Conservation (phyloP, 2,329 filamentous ascomycete species). For the Colletotrichum melonis region DNA sequence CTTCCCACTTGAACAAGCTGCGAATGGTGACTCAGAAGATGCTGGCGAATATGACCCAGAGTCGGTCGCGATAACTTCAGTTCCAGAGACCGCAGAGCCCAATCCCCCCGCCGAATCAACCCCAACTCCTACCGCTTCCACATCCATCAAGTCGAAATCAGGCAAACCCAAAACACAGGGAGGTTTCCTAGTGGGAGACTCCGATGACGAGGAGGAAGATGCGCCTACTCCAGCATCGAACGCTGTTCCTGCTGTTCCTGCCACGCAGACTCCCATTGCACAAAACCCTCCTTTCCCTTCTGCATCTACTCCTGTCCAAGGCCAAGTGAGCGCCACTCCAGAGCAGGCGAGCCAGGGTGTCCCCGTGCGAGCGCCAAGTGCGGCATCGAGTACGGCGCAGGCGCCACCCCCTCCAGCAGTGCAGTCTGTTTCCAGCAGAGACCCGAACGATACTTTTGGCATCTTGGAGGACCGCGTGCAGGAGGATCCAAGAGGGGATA, state of each 20-base stretch:
- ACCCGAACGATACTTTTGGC: slow-evolving; percentile 78
- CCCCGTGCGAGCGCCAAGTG: slow-evolving; percentile 25
- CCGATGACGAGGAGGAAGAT: slow-evolving; percentile 65
- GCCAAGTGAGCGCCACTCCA: slow-evolving; percentile 29
- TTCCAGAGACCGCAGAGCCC: slow-evolving; percentile 43
- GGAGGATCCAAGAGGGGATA: slow-evolving; percentile 91
- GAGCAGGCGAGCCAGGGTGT: slow-evolving; percentile 39
- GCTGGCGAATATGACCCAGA: slow-evolving; percentile 64
- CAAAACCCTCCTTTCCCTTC: slow-evolving; percentile 14
- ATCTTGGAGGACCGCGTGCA: slow-evolving; percentile 91
- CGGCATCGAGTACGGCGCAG: slow-evolving; percentile 58
- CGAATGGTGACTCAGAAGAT: slow-evolving; percentile 54
- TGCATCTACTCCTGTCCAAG: slow-evolving; percentile 30
- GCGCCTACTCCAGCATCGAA: slow-evolving; percentile 30
- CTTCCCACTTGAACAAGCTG: slow-evolving; percentile 56
- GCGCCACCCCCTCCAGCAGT: slow-evolving; percentile 40
- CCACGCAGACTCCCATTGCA: slow-evolving; percentile 2
- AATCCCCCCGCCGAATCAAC: slow-evolving; percentile 41
- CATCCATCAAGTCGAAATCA: slow-evolving; percentile 40
- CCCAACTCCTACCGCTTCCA: slow-evolving; percentile 34
- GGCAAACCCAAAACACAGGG: slow-evolving; percentile 70
- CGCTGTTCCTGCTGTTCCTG: background rate
- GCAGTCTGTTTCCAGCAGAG: slow-evolving; percentile 38
- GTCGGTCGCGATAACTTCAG: slow-evolving; percentile 56
- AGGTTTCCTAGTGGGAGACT: slow-evolving; percentile 70